phyloP scores from a whole-genome alignment of 2,329 filamentous ascomycete species.

The Endothia cerciana region DNA sequence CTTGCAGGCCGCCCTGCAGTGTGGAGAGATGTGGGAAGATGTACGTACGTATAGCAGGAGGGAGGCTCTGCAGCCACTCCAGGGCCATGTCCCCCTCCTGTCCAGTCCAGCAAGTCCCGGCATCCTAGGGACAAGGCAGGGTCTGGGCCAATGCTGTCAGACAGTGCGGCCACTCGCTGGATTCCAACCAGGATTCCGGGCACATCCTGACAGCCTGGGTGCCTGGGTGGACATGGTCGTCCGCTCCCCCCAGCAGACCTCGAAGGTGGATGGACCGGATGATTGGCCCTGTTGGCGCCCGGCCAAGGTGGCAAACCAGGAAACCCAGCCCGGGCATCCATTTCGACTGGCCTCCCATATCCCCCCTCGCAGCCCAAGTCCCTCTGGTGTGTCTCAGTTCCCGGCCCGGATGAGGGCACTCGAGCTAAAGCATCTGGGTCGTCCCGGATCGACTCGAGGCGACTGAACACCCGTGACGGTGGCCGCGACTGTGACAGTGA shows the following conservation, averaged over 20 bases:
- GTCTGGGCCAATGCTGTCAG: constrained; percentile 8
- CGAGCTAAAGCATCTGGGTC: too few species aligned
- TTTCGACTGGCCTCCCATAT: not conserved
- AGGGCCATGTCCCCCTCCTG: not conserved
- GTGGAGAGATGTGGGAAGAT: not conserved
- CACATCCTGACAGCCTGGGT: constrained; percentile 9
- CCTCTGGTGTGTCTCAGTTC: not conserved
- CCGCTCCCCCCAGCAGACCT: constrained; percentile 11
- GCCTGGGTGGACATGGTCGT: constrained; percentile 16
- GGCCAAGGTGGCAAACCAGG: constrained; percentile 17
- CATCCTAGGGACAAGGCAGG: too few species aligned
- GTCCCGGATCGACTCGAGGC: not conserved
- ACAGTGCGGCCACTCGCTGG: constrained; percentile 20
- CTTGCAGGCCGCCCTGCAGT: not conserved
- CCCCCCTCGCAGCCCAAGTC: constrained; percentile 1
- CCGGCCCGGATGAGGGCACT: not conserved
- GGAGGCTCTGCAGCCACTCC: constrained; percentile 9
- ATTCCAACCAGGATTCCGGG: constrained; percentile 15
- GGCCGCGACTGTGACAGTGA: not conserved
- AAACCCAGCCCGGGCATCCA: constrained; percentile 10
- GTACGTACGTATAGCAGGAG: not conserved
- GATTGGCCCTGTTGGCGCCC: constrained; percentile 34
- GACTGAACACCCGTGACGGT: not conserved
- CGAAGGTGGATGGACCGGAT: constrained; percentile 16
- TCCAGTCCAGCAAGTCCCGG: too few species aligned